Evolutionary conservation across 306 rosid species (phyloP), one percentile per base, ranked within the genome.

Genomic region (Cyamopsis tetragonoloba): DNA sequence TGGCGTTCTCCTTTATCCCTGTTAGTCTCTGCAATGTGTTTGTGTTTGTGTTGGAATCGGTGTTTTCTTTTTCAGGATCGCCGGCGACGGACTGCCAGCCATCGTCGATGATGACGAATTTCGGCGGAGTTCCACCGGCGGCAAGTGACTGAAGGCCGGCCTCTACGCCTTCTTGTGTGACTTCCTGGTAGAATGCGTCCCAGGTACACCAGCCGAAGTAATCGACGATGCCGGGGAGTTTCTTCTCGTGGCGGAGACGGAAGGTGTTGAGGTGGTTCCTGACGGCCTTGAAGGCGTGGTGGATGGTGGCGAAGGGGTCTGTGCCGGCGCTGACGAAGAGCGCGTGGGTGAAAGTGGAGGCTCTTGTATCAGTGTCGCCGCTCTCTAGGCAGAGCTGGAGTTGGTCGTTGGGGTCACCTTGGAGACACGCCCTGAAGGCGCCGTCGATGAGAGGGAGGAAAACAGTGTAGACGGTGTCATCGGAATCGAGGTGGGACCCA

Each of bases 131-230:
- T 0, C 96, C 97, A 0, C 95, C 89, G 22, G 54, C 61, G 6
- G 85, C 61, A 5, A 93, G 85, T 0, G 95, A 80, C 12, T 73
- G 24, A 0, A 93, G 57, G 3, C 97, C 97, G 1, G 86, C 71
- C 28, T 89, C 97, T 0, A 93, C 98, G 0, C 90, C 97, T 68
- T 89, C 96, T 67, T 84, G 97, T 1, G 88, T 89, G 20, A 93
- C 98, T 0, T 93, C 85, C 11, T 84, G 84, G 75, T 93, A 93
- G 61, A 89, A 89, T 2, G 97, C 97, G 72, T 93, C 97, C 98
- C 97, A 93, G 0, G 96, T 93, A 57, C 98, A 89, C 98, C 97
- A 93, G 0, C 97, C 95, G 46, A 93, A 93, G 32, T 70, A 81
- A 8, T 93, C 96, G 0, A 80, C 73, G 43, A 89, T 84, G 0